Evolutionary conservation across 208 protist species (phyloP).

Genomic region (Leishmania amazonensis): DNA sequence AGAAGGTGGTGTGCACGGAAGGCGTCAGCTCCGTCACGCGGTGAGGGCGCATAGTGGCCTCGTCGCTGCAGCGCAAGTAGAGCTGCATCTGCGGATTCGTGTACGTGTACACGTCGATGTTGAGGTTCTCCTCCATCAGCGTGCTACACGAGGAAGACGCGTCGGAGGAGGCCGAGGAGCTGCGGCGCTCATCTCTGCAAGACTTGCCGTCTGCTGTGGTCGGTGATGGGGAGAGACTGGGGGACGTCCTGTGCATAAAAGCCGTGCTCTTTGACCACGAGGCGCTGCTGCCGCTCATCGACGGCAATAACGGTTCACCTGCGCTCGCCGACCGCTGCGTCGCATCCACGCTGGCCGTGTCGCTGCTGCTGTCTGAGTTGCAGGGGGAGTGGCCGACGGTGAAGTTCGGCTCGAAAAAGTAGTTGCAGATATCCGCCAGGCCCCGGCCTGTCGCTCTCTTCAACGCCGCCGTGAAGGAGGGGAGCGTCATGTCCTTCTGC

Average conservation of each 20-base stretch:
- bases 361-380: neutral
- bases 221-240: neutral
- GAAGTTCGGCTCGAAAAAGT: constrained; percentile 41
- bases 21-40: constrained; percentile 47
- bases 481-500: constrained; percentile 47
- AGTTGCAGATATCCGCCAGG: constrained; percentile 34
- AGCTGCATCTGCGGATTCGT: constrained; percentile 49
- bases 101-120: constrained; percentile 66
- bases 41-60: constrained; percentile 45
- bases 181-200: neutral
- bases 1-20: constrained; percentile 27
- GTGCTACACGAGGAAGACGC: constrained; percentile 32
- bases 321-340: neutral
- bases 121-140: constrained; percentile 36
- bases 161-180: constrained; percentile 2
- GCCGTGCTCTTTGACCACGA: neutral
- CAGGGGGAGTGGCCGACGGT: constrained; percentile 16
- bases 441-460: constrained; percentile 13
- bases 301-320: neutral
- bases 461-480: constrained; percentile 31
- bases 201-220: neutral
- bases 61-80: constrained; percentile 56
- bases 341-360: neutral
- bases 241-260: constrained; percentile 2
- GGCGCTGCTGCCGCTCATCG: neutral